Base-by-base conservation (phyloP, 2,329 filamentous ascomycete genomes). In the Aschersonia sp. region DNA sequence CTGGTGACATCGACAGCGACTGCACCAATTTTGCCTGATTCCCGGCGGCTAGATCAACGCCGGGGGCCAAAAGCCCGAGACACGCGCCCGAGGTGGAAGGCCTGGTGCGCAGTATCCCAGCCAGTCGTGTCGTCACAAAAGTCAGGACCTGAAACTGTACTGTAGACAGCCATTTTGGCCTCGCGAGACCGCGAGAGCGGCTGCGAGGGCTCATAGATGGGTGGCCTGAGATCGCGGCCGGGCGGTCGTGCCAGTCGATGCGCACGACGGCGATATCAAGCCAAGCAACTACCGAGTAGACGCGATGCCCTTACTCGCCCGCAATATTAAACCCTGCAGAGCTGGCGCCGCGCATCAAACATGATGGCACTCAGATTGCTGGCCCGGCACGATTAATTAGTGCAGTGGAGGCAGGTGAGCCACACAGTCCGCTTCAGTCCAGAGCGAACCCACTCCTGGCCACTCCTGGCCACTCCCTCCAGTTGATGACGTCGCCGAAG, bases 401-500 rank as follows among this genome's bases (percentile, higher is more conserved):
- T 42, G 40, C 40, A 42, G 40, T 42, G 40, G 40, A 22, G 40
- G 35, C 12, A 9, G 31, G 29, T 43, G 35, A 48, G 30, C 42
- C 42, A 44, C 42, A 5, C 30, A 31, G 8, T 44, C 30, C 37
- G 8, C 12, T 43, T 22, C 44, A 43, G 31, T 37, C 37, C 6
- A 29, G n/a, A 42, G 40, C n/a, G 40, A 42, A 42, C n/a, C 40
- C 40, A 33, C 37, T 10, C 33, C 32, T 46, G 42, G 40, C 39
- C 43, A 46, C 40, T 40, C 30, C 31, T 41, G 42, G 40, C 39
- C 43, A 46, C 40, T 40, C 30, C 31, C 46, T 32, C 22, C 33
- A 47, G 44, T 43, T 42, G 49, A 55, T 55, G 52, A 53, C 53
- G 53, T 55, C 50, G 53, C 52, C 53, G 37, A 48, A 46, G 35